These are phyloP conservation scores for Cunninghamia lanceolata DNA, from an alignment of 75 land plant genomes.

Conservation along the genomic window DNA sequence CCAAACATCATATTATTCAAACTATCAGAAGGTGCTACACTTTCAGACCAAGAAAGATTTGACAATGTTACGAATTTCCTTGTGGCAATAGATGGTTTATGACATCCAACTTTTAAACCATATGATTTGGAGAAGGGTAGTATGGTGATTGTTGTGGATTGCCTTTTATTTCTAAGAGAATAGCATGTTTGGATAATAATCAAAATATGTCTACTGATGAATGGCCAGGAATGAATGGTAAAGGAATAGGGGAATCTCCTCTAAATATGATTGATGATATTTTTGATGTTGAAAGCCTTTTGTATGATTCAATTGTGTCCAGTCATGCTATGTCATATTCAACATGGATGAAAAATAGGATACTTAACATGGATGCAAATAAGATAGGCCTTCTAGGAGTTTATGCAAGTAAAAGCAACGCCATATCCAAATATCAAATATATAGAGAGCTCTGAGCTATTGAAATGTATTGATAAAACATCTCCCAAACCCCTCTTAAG, in stretches of 20 bases:
- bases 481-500: conserved; percentile 77
- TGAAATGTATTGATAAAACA: conserved; percentile 41
- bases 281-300: conserved; percentile 6
- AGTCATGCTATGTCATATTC: conserved; percentile 19
- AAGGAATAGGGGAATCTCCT: too few relatives aligned
- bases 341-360: conserved; percentile 28
- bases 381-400: conserved; percentile 74
- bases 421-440: conserved; percentile 54
- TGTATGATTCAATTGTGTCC: conserved; percentile 12
- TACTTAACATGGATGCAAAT: too few relatives aligned
- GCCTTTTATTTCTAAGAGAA: conserved; percentile 32
- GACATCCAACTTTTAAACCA: conserved; percentile 39
- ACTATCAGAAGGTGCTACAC: too few relatives aligned
- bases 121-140: too few relatives aligned
- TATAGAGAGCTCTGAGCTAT: conserved; percentile 54
- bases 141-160: conserved; percentile 36
- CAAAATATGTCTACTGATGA: too few relatives aligned
- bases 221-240: neutral
- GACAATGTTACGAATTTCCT: conserved; percentile 41
- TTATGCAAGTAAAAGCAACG: conserved; percentile 74
- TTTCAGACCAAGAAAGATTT: too few relatives aligned
- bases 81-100: conserved; percentile 28
- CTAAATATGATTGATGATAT: neutral
- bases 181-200: conserved; percentile 8
- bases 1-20: too few relatives aligned